Conservation (phyloP, 495 filamentous ascomycete species). For the Penicillium goetzii region DNA sequence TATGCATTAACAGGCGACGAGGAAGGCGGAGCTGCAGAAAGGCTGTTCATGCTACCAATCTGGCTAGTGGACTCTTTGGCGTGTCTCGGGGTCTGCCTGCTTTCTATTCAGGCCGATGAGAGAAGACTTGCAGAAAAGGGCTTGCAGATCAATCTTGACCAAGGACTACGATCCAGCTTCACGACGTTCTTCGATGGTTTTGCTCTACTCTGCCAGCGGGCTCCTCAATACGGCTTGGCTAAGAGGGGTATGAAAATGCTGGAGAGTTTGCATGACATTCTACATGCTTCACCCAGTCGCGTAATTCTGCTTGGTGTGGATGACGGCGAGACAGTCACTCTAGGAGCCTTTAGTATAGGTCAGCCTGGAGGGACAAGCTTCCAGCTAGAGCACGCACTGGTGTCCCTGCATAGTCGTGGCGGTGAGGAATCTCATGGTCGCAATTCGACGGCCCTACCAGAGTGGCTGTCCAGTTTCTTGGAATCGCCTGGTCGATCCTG, state of each 20-base stretch:
- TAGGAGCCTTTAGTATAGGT: constrained; percentile 1
- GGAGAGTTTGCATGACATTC: constrained; percentile 17
- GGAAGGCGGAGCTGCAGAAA: constrained; percentile 10
- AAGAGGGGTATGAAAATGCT: constrained; percentile 18
- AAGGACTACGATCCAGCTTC: constrained; percentile 14
- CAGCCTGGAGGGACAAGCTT: not conserved
- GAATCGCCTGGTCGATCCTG: constrained; percentile 22
- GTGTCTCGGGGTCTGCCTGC: constrained; percentile 21
- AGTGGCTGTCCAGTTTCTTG: constrained; percentile 24
- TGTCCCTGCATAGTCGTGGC: constrained; percentile 19
- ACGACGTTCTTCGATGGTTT: constrained; percentile 16
- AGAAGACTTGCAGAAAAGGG: constrained; percentile 12
- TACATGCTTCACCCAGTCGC: constrained; percentile 4
- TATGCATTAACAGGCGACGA: constrained; percentile 18
- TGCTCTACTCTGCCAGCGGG: constrained; percentile 18
- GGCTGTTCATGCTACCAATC: constrained; percentile 19
- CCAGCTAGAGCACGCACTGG: constrained; percentile 23
- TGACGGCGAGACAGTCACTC: not conserved
- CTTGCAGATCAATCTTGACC: constrained; percentile 17
- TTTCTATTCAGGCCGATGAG: constrained; percentile 23
- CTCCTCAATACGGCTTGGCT: constrained; percentile 15
- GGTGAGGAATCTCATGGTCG: constrained; percentile 3
- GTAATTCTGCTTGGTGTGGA: not conserved
- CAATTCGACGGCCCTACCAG: constrained; percentile 12
- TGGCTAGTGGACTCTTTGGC: constrained; percentile 22